phyloP scores from a whole-genome alignment of 495 filamentous ascomycete genomes.

The Hypomontagnella monticulosa region DNA sequence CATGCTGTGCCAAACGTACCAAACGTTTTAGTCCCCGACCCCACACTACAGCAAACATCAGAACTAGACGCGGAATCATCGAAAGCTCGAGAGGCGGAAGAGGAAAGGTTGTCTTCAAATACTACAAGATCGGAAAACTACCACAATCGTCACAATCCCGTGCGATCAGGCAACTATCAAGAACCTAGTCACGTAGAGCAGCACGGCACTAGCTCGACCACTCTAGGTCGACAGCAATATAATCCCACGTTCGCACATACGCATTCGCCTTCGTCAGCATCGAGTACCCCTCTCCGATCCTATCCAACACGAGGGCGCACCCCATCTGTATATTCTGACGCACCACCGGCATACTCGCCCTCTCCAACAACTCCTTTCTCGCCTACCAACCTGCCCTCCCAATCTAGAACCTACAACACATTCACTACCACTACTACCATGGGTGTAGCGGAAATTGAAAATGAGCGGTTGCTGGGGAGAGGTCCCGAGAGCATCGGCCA shows the following conservation, averaged over 20 bases:
- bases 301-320: constrained; percentile 25
- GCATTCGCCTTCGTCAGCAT: constrained; percentile 42
- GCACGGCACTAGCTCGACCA: constrained; percentile 17
- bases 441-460: constrained; percentile 49
- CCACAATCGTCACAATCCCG: constrained; percentile 14
- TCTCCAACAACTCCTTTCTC: constrained; percentile 46
- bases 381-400: constrained; percentile 13
- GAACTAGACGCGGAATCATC: constrained; percentile 47
- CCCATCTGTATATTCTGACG: constrained; percentile 50
- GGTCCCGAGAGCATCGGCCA: constrained; percentile 56
- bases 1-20: constrained; percentile 50
- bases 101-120: constrained; percentile 41
- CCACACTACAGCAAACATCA: constrained; percentile 45
- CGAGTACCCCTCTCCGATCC: constrained; percentile 8
- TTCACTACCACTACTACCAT: constrained; percentile 49
- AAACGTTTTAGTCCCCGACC: constrained; percentile 55
- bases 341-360: constrained; percentile 58
- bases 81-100: constrained; percentile 53
- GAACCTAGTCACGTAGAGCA: constrained; percentile 22
- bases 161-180: constrained; percentile 33
- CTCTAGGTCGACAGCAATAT: constrained; percentile 16
- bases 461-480: constrained; percentile 46
- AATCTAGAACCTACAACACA: constrained; percentile 51
- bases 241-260: constrained; percentile 34
- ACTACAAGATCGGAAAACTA: constrained; percentile 10